phyloP scores from a whole-genome alignment of 1,284 basidiomycete species.

The Cryptococcus maquisensis region DNA sequence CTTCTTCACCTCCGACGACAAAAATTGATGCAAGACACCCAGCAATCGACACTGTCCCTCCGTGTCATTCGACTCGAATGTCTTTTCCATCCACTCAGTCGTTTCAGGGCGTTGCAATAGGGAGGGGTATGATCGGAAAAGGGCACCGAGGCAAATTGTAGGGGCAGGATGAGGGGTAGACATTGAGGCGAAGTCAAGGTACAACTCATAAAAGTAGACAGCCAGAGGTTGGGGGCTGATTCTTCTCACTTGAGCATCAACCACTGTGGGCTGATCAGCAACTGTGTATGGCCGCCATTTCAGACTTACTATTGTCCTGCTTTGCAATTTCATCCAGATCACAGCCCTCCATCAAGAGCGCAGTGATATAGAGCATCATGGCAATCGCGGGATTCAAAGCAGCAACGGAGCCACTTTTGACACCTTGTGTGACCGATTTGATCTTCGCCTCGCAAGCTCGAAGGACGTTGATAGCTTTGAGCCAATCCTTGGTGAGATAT shows the following conservation, averaged over 20 bases:
- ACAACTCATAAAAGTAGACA: slow-evolving; percentile 72
- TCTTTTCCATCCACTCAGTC: slow-evolving; percentile 78
- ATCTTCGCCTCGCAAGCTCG: slow-evolving; percentile 64
- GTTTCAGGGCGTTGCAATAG: slow-evolving; percentile 77
- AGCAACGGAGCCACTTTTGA: not conserved
- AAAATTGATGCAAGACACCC: slow-evolving; percentile 84
- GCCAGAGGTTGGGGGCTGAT: slow-evolving; percentile 54
- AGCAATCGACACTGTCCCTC: slow-evolving; percentile 71
- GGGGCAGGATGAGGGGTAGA: slow-evolving; percentile 30
- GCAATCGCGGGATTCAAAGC: slow-evolving; percentile 19
- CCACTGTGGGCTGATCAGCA: not conserved
- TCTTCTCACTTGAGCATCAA: slow-evolving; percentile 13
- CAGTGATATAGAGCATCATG: slow-evolving; percentile 72
- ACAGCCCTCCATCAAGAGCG: slow-evolving; percentile 80
- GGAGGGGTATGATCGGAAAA: slow-evolving; percentile 87
- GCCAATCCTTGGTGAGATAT: slow-evolving; percentile 79
- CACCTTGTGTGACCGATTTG: slow-evolving; percentile 17
- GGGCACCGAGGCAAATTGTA: slow-evolving; percentile 77
- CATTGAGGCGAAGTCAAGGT: slow-evolving; percentile 53
- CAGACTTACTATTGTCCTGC: slow-evolving; percentile 53
- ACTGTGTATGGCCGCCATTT: not conserved
- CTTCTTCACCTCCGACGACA: slow-evolving; percentile 73
- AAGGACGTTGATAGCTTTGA: slow-evolving; percentile 67
- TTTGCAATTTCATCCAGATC: slow-evolving; percentile 72
- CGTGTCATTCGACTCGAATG: slow-evolving; percentile 67